Conservation (phyloP, 2,329 filamentous ascomycete genomes). For the Grosmannia clavigera region DNA sequence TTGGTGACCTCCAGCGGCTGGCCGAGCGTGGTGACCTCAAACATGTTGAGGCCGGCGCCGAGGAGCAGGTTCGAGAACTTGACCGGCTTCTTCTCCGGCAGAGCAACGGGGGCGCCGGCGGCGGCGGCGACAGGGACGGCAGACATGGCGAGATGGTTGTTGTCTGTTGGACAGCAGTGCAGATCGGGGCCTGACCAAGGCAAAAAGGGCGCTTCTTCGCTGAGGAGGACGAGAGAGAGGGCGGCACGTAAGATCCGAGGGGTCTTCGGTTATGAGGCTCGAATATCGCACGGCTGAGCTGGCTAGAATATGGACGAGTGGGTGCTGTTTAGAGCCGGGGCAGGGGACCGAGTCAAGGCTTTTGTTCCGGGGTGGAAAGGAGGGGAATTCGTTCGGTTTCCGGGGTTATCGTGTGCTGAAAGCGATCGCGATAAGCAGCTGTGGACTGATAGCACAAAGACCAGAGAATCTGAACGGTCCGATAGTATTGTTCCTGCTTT, state of each 20-base stretch:
- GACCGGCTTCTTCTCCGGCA: conserved; percentile 94
- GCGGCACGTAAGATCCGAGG: not conserved
- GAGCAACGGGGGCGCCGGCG: conserved; percentile 37
- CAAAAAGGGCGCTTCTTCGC: conserved; percentile 83
- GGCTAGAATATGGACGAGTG: not conserved
- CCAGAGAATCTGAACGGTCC: too few species aligned
- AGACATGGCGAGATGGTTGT: conserved; percentile 41
- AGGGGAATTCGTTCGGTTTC: not conserved
- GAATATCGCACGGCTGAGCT: conserved; percentile 9
- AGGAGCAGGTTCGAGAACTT: conserved; percentile 99
- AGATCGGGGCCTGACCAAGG: conserved; percentile 84
- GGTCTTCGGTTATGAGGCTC: conserved; percentile 3
- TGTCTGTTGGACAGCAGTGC: not conserved
- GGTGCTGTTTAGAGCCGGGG: not conserved
- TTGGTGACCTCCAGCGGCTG: conserved; percentile 96
- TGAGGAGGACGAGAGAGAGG: conserved; percentile 8
- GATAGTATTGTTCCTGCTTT: too few species aligned
- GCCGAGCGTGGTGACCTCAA: conserved; percentile 60
- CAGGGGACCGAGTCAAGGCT: not conserved
- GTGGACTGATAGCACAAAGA: too few species aligned
- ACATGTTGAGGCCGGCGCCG: conserved; percentile 88
- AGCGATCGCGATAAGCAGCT: not conserved
- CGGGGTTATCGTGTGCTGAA: not conserved
- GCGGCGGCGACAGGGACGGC: conserved; percentile 38
- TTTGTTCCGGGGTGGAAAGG: not conserved